Conservation (phyloP, 2,329 filamentous ascomycete species). For the Verticillium longisporum region DNA sequence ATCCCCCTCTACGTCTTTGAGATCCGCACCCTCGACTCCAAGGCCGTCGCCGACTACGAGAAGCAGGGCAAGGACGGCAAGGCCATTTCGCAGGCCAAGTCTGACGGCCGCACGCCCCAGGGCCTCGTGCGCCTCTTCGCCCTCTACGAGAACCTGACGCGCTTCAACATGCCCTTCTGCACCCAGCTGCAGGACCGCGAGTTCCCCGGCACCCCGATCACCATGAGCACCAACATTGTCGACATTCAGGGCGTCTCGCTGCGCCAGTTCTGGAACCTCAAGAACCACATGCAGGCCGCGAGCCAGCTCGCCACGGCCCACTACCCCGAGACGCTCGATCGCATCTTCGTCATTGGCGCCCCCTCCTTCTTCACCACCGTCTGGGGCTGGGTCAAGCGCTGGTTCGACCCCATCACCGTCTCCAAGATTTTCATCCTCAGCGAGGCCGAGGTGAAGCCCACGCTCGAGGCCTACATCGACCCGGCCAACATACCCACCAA, state of each 20-base stretch:
- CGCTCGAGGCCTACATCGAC: constrained; percentile 76
- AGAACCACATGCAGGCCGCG: constrained; percentile 88
- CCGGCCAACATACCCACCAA: constrained; percentile 76
- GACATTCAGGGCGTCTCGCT: constrained; percentile 83
- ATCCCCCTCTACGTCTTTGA: constrained; percentile 91
- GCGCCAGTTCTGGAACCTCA: constrained; percentile 94
- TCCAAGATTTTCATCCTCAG: constrained; percentile 93
- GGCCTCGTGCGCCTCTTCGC: constrained; percentile 84
- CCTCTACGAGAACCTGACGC: constrained; percentile 85
- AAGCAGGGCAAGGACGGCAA: constrained; percentile 51
- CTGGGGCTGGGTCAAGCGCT: constrained; percentile 91
- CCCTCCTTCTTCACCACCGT: constrained; percentile 88
- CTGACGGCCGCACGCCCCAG: constrained; percentile 59
- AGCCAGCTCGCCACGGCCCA: constrained; percentile 83
- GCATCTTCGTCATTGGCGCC: constrained; percentile 73
- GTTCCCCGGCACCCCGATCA: constrained; percentile 75
- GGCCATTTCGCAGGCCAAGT: constrained; percentile 53
- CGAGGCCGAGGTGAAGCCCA: constrained; percentile 64
- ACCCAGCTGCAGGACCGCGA: constrained; percentile 67
- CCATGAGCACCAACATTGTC: constrained; percentile 89
- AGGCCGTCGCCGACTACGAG: constrained; percentile 74
- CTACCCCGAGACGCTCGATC: constrained; percentile 89
- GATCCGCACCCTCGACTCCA: constrained; percentile 74
- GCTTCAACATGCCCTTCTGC: constrained; percentile 81
- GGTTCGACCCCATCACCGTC: constrained; percentile 90